A percentile compares a stretch with the other conserved stretches of the same genome.
Evolutionary conservation across 2,329 filamentous ascomycete genomes (phyloP).

Genomic region (Fusarium sp.): DNA sequence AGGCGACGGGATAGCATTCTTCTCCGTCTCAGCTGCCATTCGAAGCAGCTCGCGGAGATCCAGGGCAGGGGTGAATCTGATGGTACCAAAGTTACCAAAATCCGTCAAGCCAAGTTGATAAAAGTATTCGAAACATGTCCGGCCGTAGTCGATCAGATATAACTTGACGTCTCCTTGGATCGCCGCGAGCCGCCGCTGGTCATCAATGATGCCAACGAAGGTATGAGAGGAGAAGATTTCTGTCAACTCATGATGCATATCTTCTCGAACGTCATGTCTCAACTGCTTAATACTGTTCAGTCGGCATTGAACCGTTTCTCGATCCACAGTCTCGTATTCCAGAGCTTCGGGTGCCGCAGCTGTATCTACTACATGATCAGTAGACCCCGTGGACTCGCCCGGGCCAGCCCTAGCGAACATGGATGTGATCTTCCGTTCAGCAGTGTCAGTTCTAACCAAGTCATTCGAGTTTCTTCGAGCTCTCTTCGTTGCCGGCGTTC

Average conservation of each 20-base stretch:
- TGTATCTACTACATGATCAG: conserved; percentile 47
- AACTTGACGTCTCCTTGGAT: conserved; percentile 94
- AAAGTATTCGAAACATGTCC: conserved; percentile 87
- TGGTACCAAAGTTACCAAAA: conserved; percentile 92
- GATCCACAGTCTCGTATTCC: conserved; percentile 78
- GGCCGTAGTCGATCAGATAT: conserved; percentile 92
- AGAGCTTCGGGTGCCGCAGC: conserved; percentile 59
- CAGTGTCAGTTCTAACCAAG: conserved; percentile 89
- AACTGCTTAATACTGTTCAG: conserved; percentile 89
- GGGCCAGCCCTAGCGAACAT: conserved; percentile 77
- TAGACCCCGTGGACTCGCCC: conserved; percentile 31
- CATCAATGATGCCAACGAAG: conserved; percentile 93
- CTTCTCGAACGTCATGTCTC: conserved; percentile 80
- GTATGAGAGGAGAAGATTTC: conserved; percentile 89
- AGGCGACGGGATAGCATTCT: conserved; percentile 52
- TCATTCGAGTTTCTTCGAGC: conserved; percentile 69
- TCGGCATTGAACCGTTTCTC: conserved; percentile 75
- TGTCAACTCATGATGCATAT: conserved; percentile 85
- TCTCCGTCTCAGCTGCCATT: conserved; percentile 79
- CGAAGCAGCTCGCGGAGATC: conserved; percentile 75
- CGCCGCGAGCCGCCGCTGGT: conserved; percentile 85
- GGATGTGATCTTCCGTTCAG: conserved; percentile 91
- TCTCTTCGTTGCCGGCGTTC: conserved; percentile 52
- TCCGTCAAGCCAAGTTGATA: conserved; percentile 96
- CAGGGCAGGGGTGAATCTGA: conserved; percentile 82